Conservation (phyloP, 768 basidiomycete species). For the Naganishia onofrii region DNA sequence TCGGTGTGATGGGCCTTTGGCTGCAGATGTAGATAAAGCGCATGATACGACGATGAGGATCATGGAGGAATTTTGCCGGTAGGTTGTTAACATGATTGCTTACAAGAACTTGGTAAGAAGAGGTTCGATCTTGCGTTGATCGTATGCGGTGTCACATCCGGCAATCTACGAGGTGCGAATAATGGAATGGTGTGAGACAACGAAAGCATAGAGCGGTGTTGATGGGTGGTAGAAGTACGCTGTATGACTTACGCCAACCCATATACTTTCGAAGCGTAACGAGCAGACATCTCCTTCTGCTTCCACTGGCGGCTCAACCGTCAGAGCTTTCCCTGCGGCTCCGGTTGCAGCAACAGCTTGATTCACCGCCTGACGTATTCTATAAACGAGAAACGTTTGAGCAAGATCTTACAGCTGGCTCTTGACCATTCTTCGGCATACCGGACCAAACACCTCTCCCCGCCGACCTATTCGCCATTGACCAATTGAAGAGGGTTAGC, state of each 20-base stretch:
- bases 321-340: no score
- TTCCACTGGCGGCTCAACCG: no score
- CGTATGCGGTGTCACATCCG: constrained; percentile 71
- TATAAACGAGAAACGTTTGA: not conserved
- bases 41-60: not conserved
- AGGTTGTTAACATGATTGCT: no score
- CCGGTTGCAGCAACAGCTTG: not conserved
- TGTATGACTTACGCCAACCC: constrained; percentile 66
- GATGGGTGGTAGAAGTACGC: not conserved
- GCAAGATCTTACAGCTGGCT: not conserved
- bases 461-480: not conserved
- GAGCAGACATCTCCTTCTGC: not conserved
- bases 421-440: not conserved
- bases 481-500: not conserved
- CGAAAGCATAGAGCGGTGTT: not conserved
- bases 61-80: no score
- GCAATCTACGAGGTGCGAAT: constrained; percentile 42
- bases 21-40: not conserved
- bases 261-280: constrained; percentile 62
- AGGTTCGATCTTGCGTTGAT: constrained; percentile 60
- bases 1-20: constrained; percentile 59
- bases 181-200: no score
- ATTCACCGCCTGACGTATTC: not conserved
- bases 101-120: constrained; percentile 24
- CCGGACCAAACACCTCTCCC: constrained; percentile 5